These are phyloP conservation scores for Clausena lansium DNA, from an alignment of 345 rosid genomes.

Conservation along the genomic window DNA sequence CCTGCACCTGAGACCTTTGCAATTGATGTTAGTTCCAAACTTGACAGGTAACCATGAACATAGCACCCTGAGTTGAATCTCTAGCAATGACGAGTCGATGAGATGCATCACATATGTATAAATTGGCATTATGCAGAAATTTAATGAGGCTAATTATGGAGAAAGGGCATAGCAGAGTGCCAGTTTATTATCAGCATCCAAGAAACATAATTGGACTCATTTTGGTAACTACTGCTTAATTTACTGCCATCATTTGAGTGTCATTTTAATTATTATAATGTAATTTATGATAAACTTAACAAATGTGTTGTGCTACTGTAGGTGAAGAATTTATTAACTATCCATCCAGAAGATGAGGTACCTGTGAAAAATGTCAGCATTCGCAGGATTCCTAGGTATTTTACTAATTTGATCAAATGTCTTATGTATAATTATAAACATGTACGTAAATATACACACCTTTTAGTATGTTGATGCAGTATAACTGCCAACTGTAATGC, in stretches of 20 bases:
- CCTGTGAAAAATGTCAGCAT: conserved; percentile 56
- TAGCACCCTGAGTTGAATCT: background rate
- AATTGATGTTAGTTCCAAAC: conserved; percentile 49
- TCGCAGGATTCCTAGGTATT: conserved; percentile 66
- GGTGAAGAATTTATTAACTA: conserved; percentile 61
- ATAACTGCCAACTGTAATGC: background rate
- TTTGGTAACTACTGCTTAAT: conserved; percentile 32
- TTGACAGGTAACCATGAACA: conserved; percentile 42
- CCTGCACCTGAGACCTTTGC: conserved; percentile 57
- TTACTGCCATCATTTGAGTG: background rate
- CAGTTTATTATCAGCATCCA: conserved; percentile 55
- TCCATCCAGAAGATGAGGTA: conserved; percentile 50
- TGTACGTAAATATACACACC: background rate
- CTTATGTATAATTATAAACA: background rate
- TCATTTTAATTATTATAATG: background rate
- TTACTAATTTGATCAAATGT: too few species aligned
- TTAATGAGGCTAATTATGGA: conserved; percentile 55
- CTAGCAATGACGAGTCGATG: background rate
- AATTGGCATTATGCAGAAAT: conserved; percentile 29
- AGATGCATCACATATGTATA: background rate
- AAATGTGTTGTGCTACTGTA: conserved; percentile 7
- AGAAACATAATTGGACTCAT: conserved; percentile 65
- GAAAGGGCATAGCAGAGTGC: conserved; percentile 74
- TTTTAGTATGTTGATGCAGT: background rate
- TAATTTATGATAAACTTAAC: background rate